Evolutionary conservation across 1,284 basidiomycete species (phyloP).

Genomic region (Ganoderma sinense): DNA sequence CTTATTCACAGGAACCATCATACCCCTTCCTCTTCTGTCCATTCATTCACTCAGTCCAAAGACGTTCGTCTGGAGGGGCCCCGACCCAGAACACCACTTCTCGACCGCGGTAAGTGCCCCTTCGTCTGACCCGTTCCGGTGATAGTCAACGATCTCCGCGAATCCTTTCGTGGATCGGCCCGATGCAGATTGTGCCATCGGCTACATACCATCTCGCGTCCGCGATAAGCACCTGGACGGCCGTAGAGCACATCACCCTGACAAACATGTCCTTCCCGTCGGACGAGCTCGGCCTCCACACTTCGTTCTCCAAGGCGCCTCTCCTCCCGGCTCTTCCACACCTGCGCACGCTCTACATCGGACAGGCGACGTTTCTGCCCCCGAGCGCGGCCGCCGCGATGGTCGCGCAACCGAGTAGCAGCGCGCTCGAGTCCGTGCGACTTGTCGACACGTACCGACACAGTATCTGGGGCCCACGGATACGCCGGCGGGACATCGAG

Average conservation of each 20-base stretch:
- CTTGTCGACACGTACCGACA: constrained; percentile 61
- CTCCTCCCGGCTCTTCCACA: constrained; percentile 47
- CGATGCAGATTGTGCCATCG: constrained; percentile 53
- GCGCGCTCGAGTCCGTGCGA: constrained; percentile 45
- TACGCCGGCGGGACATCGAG: constrained; percentile 51
- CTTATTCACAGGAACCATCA: background rate
- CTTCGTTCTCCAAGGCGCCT: constrained; percentile 31
- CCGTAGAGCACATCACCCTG: constrained; percentile 53
- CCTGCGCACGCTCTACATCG: constrained; percentile 52
- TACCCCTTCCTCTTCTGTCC: background rate
- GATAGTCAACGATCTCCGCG: background rate
- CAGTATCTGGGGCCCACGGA: constrained; percentile 62
- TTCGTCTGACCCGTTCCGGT: background rate
- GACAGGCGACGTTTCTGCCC: constrained; percentile 55
- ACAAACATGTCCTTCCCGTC: constrained; percentile 52
- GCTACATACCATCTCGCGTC: constrained; percentile 52
- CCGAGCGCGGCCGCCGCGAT: constrained; percentile 48
- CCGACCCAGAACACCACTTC: constrained; percentile 66
- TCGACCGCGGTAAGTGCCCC: constrained; percentile 58
- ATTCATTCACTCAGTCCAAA: constrained; percentile 48
- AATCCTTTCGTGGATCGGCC: background rate
- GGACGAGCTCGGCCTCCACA: constrained; percentile 31
- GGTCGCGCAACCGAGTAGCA: constrained; percentile 40
- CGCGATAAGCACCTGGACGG: constrained; percentile 52
- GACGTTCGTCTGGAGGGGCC: constrained; percentile 61